A percentile compares a stretch with the other conserved stretches of the same genome.
Conservation (phyloP, 2,329 filamentous ascomycete genomes). For the Lachnellula cervina region DNA sequence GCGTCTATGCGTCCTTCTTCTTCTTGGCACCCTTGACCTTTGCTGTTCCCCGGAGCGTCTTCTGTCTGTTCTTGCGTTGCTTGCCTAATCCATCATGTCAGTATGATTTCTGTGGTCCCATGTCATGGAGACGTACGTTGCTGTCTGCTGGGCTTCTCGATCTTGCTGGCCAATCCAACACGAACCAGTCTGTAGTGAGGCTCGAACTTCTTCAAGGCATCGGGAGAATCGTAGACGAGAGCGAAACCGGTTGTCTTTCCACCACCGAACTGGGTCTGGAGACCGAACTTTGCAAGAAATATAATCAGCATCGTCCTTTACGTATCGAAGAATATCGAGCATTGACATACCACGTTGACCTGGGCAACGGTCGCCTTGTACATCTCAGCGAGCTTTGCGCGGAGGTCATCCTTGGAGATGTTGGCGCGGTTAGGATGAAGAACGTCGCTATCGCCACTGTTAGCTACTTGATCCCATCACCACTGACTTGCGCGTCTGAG, state of each 20-base stretch:
- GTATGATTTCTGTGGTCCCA: conserved; percentile 10
- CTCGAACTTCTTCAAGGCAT: conserved; percentile 99
- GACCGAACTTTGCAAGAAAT: conserved; percentile 60
- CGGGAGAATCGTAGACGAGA: conserved; percentile 95
- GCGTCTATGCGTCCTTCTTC: conserved; percentile 86
- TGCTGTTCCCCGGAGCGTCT: conserved; percentile 95
- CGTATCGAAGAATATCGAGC: too few relatives aligned
- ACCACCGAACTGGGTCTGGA: conserved; percentile 98
- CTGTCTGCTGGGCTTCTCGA: conserved; percentile 96
- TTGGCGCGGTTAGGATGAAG: conserved; percentile 98
- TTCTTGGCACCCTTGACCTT: conserved; percentile 95
- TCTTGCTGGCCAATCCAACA: conserved; percentile 87
- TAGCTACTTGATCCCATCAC: conserved; percentile 11
- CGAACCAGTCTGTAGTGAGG: conserved; percentile 95
- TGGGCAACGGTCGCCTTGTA: conserved; percentile 99
- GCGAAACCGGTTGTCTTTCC: conserved; percentile 99
- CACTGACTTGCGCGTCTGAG: conserved; percentile 3
- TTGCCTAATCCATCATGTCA: conserved; percentile 65
- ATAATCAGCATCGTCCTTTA: too few relatives aligned
- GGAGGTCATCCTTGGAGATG: conserved; percentile 99
- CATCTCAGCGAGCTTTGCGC: conserved; percentile 84
- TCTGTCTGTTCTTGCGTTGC: conserved; percentile 99
- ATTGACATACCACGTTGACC: conserved; percentile 62
- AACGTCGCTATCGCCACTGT: conserved; percentile 69
- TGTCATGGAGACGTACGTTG: conserved; percentile 71